A percentile compares a stretch with the other conserved stretches of the same genome.
These are phyloP conservation scores for Withania somnifera DNA, from an alignment of 305 asterid species.

Conservation along the genomic window DNA sequence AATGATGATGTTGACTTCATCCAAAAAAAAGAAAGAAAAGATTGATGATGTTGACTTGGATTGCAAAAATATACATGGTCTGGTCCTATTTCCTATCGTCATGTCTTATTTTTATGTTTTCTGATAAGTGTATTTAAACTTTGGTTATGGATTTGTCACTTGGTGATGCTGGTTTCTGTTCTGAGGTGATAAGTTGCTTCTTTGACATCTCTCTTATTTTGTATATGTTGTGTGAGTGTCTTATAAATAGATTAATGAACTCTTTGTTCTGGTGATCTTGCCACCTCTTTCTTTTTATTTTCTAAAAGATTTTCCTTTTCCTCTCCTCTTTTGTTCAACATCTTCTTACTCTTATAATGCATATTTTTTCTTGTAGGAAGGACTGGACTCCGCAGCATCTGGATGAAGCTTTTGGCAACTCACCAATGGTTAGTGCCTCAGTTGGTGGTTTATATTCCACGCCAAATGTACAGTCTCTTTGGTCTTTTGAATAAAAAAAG, in stretches of 20 bases:
- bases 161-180: neutral
- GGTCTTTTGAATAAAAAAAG: slow-evolving; percentile 50
- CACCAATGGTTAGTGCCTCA: slow-evolving; percentile 48
- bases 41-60: neutral
- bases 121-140: neutral
- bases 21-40: no score
- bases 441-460: slow-evolving; percentile 73
- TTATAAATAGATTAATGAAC: neutral
- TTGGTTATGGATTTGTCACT: neutral
- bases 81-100: neutral
- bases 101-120: neutral
- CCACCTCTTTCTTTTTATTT: neutral
- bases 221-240: neutral
- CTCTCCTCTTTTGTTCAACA: neutral
- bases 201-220: neutral
- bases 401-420: slow-evolving; percentile 45
- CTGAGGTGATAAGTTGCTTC: neutral
- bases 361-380: slow-evolving; percentile 43
- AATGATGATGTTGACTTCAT: neutral
- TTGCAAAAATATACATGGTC: neutral
- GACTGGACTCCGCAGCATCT: slow-evolving; percentile 46
- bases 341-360: slow-evolving; percentile 2
- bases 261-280: neutral
- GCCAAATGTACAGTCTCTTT: slow-evolving; percentile 74
- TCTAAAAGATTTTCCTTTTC: neutral